phyloP scores from a whole-genome alignment of 2,329 filamentous ascomycete genomes.

The Pseudogymnoascus sp. region DNA sequence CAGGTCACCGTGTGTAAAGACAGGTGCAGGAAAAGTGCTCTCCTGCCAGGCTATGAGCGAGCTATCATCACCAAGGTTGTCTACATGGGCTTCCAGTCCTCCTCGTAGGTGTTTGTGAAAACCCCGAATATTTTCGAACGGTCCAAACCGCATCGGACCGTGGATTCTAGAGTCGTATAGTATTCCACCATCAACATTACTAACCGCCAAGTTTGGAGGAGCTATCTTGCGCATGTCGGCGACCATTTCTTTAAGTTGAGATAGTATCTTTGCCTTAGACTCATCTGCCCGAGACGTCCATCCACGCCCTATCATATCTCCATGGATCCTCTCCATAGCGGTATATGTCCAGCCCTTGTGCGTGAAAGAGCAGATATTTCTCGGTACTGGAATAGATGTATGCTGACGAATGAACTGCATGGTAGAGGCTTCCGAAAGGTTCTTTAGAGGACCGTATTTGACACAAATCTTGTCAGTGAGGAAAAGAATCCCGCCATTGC shows the following conservation, averaged over 20 bases:
- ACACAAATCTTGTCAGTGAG: conserved; percentile 24
- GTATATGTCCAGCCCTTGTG: conserved; percentile 30
- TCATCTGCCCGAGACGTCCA: conserved; percentile 29
- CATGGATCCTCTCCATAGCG: conserved; percentile 35
- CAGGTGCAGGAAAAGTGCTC: conserved; percentile 10
- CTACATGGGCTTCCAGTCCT: conserved; percentile 13
- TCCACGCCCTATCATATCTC: conserved; percentile 28
- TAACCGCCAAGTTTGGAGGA: background rate
- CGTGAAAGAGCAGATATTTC: conserved; percentile 32
- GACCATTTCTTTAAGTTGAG: conserved; percentile 27
- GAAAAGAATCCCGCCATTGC: conserved; percentile 5
- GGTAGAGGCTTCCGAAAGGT: conserved; percentile 30
- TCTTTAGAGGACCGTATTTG: conserved; percentile 27
- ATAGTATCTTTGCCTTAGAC: conserved; percentile 31
- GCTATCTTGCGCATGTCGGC: background rate
- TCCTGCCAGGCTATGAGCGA: conserved; percentile 18
- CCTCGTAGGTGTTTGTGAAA: conserved; percentile 31
- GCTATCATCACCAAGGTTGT: conserved; percentile 12
- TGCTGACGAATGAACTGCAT: conserved; percentile 32
- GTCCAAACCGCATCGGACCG: conserved; percentile 22
- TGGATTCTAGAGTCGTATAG: background rate
- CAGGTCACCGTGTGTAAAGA: conserved; percentile 15
- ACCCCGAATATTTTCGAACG: conserved; percentile 27
- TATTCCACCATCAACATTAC: background rate
- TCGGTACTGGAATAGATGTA: conserved; percentile 35